These are phyloP conservation scores for Daldinia eschscholtzii DNA, from an alignment of 2,329 filamentous ascomycete genomes.

Conservation along the genomic window DNA sequence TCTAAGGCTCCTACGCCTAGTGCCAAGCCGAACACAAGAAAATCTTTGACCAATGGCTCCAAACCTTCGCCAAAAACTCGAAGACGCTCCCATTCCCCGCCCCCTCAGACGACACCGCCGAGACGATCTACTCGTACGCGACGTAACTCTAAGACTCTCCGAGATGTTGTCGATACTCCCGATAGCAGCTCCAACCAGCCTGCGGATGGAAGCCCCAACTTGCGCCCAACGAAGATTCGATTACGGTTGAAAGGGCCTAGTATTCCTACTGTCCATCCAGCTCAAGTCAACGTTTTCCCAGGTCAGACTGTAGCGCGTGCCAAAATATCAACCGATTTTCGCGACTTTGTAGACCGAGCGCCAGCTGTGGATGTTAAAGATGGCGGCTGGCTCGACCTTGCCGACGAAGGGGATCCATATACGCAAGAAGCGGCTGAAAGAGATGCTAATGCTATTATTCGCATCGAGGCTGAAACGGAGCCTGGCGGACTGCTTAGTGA, in stretches of 20 bases:
- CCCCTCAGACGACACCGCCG: constrained; percentile 53
- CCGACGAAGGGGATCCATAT: constrained; percentile 68
- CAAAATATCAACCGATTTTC: constrained; percentile 67
- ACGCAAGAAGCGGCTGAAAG: constrained; percentile 72
- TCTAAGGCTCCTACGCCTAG: constrained; percentile 45
- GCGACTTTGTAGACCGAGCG: constrained; percentile 68
- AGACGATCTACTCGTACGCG: constrained; percentile 59
- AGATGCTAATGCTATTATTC: constrained; percentile 77
- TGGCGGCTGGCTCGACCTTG: constrained; percentile 65
- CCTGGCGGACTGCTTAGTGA: constrained; percentile 81
- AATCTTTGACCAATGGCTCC: constrained; percentile 37
- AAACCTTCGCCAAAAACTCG: constrained; percentile 51
- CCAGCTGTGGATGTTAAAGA: constrained; percentile 67
- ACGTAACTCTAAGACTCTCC: constrained; percentile 58
- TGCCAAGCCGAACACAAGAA: constrained; percentile 46
- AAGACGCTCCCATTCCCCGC: constrained; percentile 58
- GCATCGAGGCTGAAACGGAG: constrained; percentile 78
- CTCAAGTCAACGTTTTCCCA: constrained; percentile 64
- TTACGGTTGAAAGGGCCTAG: constrained; percentile 61
- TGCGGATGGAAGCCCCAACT: constrained; percentile 44
- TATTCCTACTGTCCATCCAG: constrained; percentile 71
- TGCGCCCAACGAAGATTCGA: constrained; percentile 58
- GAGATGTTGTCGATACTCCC: constrained; percentile 49
- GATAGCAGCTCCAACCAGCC: constrained; percentile 38
- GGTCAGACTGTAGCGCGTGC: constrained; percentile 56